Conservation (phyloP, 768 basidiomycete genomes). For the Auricularia cornea region DNA sequence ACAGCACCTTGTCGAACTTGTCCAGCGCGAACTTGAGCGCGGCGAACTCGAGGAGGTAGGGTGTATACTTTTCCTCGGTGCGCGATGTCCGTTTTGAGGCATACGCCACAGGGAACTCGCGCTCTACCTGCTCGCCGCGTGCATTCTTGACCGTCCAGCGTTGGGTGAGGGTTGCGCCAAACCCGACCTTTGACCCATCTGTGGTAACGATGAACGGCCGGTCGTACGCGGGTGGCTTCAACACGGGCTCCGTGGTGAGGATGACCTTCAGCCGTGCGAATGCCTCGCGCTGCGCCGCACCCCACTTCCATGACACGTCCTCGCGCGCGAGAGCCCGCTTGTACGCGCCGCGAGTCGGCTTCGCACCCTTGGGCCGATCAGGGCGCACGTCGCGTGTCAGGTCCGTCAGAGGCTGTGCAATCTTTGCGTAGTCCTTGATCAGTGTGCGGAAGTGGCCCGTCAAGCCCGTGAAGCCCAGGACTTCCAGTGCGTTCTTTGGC, state of each 20-base stretch:
- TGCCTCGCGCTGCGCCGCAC: slow-evolving; percentile 8
- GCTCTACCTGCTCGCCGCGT: not conserved
- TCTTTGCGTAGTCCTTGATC: slow-evolving; percentile 25
- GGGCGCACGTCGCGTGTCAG: slow-evolving; percentile 16
- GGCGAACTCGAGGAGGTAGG: slow-evolving; percentile 6
- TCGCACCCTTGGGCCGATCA: slow-evolving; percentile 5
- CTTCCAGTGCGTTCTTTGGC: slow-evolving; percentile 21
- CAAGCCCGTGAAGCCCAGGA: slow-evolving; percentile 28
- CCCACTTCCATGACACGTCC: slow-evolving; percentile 17
- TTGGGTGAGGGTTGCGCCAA: slow-evolving; percentile 4
- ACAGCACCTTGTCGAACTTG: not conserved
- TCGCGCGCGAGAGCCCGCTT: slow-evolving; percentile 15
- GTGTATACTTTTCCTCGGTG: not conserved
- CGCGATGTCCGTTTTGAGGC: slow-evolving; percentile 4
- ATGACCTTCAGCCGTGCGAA: slow-evolving; percentile 25
- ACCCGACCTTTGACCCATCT: slow-evolving; percentile 5
- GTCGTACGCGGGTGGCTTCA: slow-evolving; percentile 24
- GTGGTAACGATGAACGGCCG: slow-evolving; percentile 16
- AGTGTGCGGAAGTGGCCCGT: slow-evolving; percentile 28
- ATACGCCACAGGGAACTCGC: not conserved
- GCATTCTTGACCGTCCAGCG: not conserved
- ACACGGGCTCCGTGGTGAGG: slow-evolving; percentile 25
- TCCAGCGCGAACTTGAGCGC: slow-evolving; percentile 3
- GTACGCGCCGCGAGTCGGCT: slow-evolving; percentile 17
- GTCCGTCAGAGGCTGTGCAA: slow-evolving; percentile 25